These are phyloP conservation scores for Neurospora sp. DNA, from an alignment of 495 filamentous ascomycete species.

Conservation along the genomic window DNA sequence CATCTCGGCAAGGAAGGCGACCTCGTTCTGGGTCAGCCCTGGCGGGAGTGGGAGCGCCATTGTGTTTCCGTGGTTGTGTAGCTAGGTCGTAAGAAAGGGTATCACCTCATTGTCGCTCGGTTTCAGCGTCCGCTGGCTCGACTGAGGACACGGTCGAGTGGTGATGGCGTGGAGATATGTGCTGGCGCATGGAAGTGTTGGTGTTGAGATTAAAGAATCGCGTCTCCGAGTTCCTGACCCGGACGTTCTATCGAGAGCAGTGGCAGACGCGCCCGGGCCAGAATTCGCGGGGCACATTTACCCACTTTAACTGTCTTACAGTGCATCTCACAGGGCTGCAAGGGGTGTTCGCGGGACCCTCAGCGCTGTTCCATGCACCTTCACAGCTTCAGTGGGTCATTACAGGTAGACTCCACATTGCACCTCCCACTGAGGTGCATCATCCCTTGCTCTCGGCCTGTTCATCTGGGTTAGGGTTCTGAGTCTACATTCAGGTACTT, in stretches of 20 bases:
- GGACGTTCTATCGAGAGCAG: background rate
- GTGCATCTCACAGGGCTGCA: background rate
- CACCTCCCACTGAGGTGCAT: too few relatives aligned
- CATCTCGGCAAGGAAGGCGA: constrained; percentile 96
- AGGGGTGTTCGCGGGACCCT: background rate
- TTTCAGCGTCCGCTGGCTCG: background rate
- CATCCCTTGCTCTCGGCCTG: background rate
- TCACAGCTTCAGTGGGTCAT: background rate
- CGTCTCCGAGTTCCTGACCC: background rate
- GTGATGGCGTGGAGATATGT: background rate
- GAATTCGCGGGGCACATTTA: background rate
- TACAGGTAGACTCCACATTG: background rate
- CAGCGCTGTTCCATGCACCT: background rate
- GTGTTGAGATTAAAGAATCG: background rate
- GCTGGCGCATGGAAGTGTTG: background rate
- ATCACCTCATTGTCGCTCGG: background rate
- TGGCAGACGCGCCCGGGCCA: background rate
- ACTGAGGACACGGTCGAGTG: background rate
- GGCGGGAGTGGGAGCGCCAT: constrained; percentile 81
- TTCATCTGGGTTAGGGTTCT: background rate
- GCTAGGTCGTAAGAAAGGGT: background rate
- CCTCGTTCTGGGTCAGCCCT: constrained; percentile 78
- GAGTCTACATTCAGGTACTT: background rate
- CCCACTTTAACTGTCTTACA: background rate
- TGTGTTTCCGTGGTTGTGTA: background rate